Conservation (phyloP, 1,284 basidiomycete species). For the Golubevia sp. region DNA sequence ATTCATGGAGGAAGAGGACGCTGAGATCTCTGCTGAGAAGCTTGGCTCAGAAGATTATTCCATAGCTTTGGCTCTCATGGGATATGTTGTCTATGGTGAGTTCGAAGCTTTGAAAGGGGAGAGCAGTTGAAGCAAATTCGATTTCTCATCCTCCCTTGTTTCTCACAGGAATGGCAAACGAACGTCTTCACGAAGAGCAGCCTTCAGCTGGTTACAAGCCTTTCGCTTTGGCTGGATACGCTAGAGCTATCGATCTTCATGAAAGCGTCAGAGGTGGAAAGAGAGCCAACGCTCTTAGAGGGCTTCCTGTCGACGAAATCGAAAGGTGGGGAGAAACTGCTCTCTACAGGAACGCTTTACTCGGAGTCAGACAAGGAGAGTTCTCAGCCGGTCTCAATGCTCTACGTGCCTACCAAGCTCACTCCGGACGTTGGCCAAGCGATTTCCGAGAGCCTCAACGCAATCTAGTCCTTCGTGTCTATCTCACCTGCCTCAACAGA, state of each 20-base stretch:
- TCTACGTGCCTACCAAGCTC: constrained; percentile 53
- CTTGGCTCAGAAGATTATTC: constrained; percentile 22
- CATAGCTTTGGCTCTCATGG: constrained; percentile 34
- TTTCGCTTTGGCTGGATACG: constrained; percentile 45
- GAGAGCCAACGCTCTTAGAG: constrained; percentile 38
- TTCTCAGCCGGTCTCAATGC: constrained; percentile 31
- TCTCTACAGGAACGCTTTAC: constrained; percentile 51
- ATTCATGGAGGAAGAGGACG: constrained; percentile 33
- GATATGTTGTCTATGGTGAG: constrained; percentile 39
- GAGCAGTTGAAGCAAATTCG: not conserved
- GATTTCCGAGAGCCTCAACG: constrained; percentile 55
- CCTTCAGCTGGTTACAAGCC: constrained; percentile 30
- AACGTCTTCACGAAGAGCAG: constrained; percentile 29
- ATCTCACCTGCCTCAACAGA: constrained; percentile 40
- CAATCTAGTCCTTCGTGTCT: constrained; percentile 45
- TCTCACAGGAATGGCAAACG: constrained; percentile 40
- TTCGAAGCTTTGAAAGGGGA: too few relatives aligned
- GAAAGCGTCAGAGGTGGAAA: constrained; percentile 47
- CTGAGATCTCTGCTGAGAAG: constrained; percentile 15
- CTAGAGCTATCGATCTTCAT: constrained; percentile 49
- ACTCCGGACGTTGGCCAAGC: constrained; percentile 45
- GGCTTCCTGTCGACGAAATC: constrained; percentile 50
- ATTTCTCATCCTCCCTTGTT: not conserved
- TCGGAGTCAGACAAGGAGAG: constrained; percentile 38
- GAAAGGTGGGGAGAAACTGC: constrained; percentile 56